Evolutionary conservation across 345 rosid species (phyloP).

Genomic region (Eucalyptus tenuipes): DNA sequence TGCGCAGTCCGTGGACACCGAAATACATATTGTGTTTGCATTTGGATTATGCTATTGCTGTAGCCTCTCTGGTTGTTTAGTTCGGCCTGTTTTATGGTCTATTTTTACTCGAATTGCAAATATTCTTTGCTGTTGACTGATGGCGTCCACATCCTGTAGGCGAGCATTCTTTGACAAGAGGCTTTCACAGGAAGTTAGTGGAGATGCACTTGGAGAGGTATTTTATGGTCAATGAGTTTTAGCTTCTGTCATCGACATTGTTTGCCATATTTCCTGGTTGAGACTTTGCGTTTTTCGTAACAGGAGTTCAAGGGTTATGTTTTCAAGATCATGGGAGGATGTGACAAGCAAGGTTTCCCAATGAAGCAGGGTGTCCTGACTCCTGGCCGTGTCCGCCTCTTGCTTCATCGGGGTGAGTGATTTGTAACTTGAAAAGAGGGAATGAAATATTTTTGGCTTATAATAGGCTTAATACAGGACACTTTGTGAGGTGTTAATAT

Average conservation of each 20-base stretch:
- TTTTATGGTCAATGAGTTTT: background rate
- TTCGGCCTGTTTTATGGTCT: background rate
- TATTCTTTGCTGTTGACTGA: background rate
- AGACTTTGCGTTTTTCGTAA: background rate
- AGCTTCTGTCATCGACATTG: background rate
- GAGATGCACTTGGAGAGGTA: slow-evolving; percentile 77
- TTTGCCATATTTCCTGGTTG: background rate
- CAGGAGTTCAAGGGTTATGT: slow-evolving; percentile 61
- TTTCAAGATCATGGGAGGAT: slow-evolving; percentile 57
- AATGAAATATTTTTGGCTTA: background rate
- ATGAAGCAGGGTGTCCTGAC: slow-evolving; percentile 65
- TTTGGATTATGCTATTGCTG: background rate
- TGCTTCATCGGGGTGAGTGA: slow-evolving; percentile 50
- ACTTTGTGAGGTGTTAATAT: background rate
- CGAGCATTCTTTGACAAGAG: slow-evolving; percentile 64
- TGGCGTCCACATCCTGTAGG: background rate
- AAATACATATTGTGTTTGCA: background rate
- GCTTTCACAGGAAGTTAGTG: slow-evolving; percentile 72
- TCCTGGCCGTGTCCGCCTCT: slow-evolving; percentile 50
- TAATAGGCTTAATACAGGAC: background rate
- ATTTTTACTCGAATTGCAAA: background rate
- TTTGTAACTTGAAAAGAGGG: background rate
- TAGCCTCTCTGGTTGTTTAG: background rate
- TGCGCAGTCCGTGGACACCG: background rate
- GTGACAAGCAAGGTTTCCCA: slow-evolving; percentile 61